Conservation (phyloP, 2,329 filamentous ascomycete species). For the Dendryphion nanum region DNA sequence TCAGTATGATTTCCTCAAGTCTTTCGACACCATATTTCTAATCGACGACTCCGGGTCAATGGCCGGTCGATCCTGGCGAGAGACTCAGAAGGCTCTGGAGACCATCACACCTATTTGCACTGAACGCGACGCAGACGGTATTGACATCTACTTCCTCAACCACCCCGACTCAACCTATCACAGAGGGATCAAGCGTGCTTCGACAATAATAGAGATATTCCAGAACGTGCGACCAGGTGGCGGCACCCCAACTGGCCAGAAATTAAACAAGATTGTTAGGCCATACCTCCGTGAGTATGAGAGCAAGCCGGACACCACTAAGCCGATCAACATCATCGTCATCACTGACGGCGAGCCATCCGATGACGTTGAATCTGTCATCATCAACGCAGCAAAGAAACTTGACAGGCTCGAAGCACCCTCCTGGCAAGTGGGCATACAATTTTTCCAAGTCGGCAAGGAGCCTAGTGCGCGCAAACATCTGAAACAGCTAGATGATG, state of each 20-base stretch:
- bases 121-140: constrained; percentile 73
- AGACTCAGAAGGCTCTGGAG: constrained; percentile 68
- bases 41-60: constrained; percentile 94
- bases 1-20: constrained; percentile 70
- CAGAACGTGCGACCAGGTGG: constrained; percentile 61
- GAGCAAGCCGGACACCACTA: constrained; percentile 52
- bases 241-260: constrained; percentile 71
- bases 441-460: constrained; percentile 92
- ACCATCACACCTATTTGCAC: constrained; percentile 82
- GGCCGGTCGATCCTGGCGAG: constrained; percentile 71
- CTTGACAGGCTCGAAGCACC: constrained; percentile 70
- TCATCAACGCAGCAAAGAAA: constrained; percentile 66
- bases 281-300: constrained; percentile 66
- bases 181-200: constrained; percentile 59
- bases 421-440: constrained; percentile 81
- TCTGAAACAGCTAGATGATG: constrained; percentile 74
- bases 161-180: constrained; percentile 60
- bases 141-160: constrained; percentile 93
- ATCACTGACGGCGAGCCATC: constrained; percentile 84
- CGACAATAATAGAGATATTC: constrained; percentile 69
- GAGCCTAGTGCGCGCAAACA: constrained; percentile 64
- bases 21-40: constrained; percentile 85
- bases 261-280: constrained; percentile 68
- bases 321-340: constrained; percentile 87
- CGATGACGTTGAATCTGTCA: constrained; percentile 70